A percentile compares a stretch with the other conserved stretches of the same genome.
phyloP scores from a whole-genome alignment of 257 asterid species.

The Perilla frutescens region DNA sequence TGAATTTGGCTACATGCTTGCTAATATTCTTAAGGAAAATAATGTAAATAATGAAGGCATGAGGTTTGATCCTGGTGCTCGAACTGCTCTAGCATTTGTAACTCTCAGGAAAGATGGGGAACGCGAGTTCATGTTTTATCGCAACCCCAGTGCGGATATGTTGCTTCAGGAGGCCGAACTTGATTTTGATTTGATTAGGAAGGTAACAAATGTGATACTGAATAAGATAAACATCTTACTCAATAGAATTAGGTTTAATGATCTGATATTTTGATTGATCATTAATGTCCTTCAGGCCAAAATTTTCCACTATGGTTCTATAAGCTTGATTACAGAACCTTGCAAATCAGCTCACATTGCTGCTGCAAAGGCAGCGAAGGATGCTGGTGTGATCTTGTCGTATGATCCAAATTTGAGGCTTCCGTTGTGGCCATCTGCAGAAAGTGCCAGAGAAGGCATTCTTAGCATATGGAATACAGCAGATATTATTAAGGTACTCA shows the following conservation, averaged over 20 bases:
- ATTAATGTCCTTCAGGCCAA: slow-evolving; percentile 66
- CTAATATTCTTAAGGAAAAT: slow-evolving; percentile 86
- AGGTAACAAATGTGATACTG: slow-evolving; percentile 56
- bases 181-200: slow-evolving; percentile 75
- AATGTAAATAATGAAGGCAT: slow-evolving; percentile 87
- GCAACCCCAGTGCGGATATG: slow-evolving; percentile 99
- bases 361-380: slow-evolving; percentile 89
- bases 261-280: slow-evolving; percentile 16
- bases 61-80: slow-evolving; percentile 98
- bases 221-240: not conserved
- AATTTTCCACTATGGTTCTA: slow-evolving; percentile 93
- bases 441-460: slow-evolving; percentile 97
- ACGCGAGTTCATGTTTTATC: slow-evolving; percentile 97
- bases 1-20: slow-evolving; percentile 97
- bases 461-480: slow-evolving; percentile 95
- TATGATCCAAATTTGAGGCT: slow-evolving; percentile 98
- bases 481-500: slow-evolving; percentile 85
- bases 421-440: slow-evolving; percentile 96
- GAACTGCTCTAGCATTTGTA: slow-evolving; percentile 97
- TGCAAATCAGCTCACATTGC: slow-evolving; percentile 94
- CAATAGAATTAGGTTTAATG: slow-evolving; percentile 4
- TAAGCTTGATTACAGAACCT: slow-evolving; percentile 97
- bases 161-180: slow-evolving; percentile 79
- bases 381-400: slow-evolving; percentile 88
- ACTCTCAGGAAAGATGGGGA: slow-evolving; percentile 95